Conservation (phyloP, 768 basidiomycete genomes). For the Cubamyces sp. region DNA sequence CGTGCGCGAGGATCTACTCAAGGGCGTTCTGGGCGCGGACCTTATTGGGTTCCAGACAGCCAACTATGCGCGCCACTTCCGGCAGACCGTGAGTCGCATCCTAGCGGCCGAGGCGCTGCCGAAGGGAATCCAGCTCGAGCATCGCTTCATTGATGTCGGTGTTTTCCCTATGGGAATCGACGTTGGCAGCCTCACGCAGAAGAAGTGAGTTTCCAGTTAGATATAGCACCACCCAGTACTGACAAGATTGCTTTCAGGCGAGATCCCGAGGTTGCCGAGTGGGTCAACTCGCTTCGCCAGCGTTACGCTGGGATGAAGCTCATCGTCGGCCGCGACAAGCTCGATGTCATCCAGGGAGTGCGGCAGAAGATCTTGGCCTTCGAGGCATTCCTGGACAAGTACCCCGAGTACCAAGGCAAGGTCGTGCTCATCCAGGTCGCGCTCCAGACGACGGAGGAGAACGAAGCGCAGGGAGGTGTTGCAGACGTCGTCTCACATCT, state of each 20-base stretch:
- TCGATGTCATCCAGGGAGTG: constrained; percentile 87
- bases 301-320: constrained; percentile 87
- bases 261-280: constrained; percentile 79
- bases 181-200: constrained; percentile 64
- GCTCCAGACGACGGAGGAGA: constrained; percentile 77
- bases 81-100: constrained; percentile 83
- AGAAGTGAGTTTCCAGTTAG: constrained; percentile 50
- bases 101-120: constrained; percentile 80
- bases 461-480: constrained; percentile 74
- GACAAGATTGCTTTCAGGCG: constrained; percentile 42
- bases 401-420: constrained; percentile 81
- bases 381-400: constrained; percentile 76
- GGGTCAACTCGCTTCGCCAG: constrained; percentile 78
- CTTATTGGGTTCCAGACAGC: constrained; percentile 92
- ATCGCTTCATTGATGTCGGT: constrained; percentile 80
- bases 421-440: constrained; percentile 89
- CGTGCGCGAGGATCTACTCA: constrained; percentile 73
- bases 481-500: constrained; percentile 78
- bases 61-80: constrained; percentile 81
- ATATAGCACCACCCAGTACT: constrained; percentile 17
- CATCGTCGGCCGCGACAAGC: constrained; percentile 86
- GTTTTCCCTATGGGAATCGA: constrained; percentile 94
- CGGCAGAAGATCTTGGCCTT: constrained; percentile 84
- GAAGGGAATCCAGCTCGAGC: constrained; percentile 75
- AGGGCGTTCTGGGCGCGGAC: constrained; percentile 92